Evolutionary conservation across 2,329 filamentous ascomycete genomes (phyloP).

Genomic region (Metarhizium robertsii): DNA sequence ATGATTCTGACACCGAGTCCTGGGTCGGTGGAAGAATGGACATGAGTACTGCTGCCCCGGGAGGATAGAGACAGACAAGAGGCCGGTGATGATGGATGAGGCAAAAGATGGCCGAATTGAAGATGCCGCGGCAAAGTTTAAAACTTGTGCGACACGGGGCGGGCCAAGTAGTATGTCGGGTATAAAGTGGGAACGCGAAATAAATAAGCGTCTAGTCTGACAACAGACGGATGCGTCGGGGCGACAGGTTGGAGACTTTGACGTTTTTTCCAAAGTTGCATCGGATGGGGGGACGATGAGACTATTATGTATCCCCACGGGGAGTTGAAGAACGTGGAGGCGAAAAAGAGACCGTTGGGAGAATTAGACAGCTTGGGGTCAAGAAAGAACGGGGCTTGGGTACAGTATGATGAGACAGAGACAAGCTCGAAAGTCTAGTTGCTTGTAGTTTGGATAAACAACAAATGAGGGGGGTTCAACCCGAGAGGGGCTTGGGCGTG

Average conservation of each 20-base stretch:
- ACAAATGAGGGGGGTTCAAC: too few relatives aligned
- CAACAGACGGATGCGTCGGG: background rate
- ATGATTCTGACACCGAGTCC: constrained; percentile 25
- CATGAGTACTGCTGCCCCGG: constrained; percentile 15
- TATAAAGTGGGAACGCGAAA: background rate
- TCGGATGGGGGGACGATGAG: background rate
- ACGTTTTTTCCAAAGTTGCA: background rate
- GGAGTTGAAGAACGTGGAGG: background rate
- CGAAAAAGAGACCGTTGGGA: background rate
- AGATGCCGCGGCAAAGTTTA: background rate
- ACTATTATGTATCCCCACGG: constrained; percentile 1
- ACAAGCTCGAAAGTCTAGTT: background rate
- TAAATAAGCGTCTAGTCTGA: background rate
- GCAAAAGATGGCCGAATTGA: background rate
- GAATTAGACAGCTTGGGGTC: background rate
- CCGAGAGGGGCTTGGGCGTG: too few relatives aligned
- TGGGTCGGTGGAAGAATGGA: constrained; percentile 14
- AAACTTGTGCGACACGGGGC: background rate
- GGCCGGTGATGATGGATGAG: background rate
- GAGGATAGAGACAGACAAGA: background rate
- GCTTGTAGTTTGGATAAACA: too few relatives aligned
- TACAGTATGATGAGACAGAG: background rate
- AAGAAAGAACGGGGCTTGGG: background rate
- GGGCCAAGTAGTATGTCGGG: background rate
- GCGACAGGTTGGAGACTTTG: background rate